phyloP scores from a whole-genome alignment of 345 rosid species.

The Lepidium aucheri region DNA sequence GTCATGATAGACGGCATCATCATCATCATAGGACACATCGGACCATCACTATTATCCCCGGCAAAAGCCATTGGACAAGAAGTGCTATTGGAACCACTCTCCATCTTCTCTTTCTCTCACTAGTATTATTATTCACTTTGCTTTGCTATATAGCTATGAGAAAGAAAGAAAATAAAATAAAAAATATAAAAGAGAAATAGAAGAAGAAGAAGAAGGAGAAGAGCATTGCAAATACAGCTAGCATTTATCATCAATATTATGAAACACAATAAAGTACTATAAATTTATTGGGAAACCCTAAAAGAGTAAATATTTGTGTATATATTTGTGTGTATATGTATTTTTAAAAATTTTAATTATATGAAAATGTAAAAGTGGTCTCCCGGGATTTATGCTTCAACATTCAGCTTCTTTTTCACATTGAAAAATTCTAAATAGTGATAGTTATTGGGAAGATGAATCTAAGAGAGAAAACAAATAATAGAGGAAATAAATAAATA shows the following conservation, averaged over 20 bases:
- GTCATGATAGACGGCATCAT: conserved; percentile 60
- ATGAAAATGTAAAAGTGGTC: conserved; percentile 34
- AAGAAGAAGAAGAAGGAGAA: conserved; percentile 9
- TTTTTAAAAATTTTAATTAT: neutral
- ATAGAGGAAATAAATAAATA: neutral
- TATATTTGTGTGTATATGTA: neutral
- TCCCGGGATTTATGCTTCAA: conserved; percentile 91
- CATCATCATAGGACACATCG: conserved; percentile 52
- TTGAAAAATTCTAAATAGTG: conserved; percentile 47
- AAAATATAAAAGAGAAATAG: neutral
- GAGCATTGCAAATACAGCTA: conserved; percentile 26
- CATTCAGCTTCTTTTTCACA: conserved; percentile 51
- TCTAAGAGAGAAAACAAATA: neutral
- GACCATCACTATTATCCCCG: conserved; percentile 60
- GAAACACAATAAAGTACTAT: conserved; percentile 27
- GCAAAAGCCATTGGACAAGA: conserved; percentile 61
- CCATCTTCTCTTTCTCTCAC: conserved; percentile 43
- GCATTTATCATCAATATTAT: conserved; percentile 30
- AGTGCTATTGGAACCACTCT: conserved; percentile 65
- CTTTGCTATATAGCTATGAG: conserved; percentile 33
- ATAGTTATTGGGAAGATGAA: conserved; percentile 27
- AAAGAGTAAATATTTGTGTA: conserved; percentile 14
- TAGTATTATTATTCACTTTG: conserved; percentile 31
- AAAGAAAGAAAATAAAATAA: neutral
- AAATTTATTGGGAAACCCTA: conserved; percentile 27